Evolutionary conservation across 805 yeast genomes (phyloP), one percentile per base, ranked within the genome.

Genomic region (Candida multigemmis): DNA sequence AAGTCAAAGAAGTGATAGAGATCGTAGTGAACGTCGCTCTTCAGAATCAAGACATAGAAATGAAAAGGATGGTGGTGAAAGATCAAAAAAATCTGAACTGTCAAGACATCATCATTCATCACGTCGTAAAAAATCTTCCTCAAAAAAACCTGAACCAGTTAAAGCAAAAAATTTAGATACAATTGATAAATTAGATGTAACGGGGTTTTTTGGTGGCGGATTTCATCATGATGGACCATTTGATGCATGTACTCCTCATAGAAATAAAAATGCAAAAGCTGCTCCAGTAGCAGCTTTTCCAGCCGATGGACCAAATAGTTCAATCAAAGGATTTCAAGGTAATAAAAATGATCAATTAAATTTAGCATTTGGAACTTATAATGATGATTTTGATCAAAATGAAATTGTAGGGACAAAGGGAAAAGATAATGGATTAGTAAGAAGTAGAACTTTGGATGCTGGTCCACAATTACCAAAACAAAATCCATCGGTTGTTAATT

Each of bases 171-270:
- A 86, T 40, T 77, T 87, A 30, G 98, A 89, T 46, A 84, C 93
- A 4, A 91, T 91, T 41, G 98, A 91, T 59, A 83, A 83, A 54
- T 66, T 91, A 44, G 98, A 91, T 53, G 98, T 89, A 24, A 87
- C 96, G 8, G 96, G 95, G 1, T 68, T 87, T 35, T 87, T 83
- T 49, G 96, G 96, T 14, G 77, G 83, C 25, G 84, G 93, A 2
- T 91, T 91, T 68, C 98, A 91, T 54, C 97, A 91, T 53, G 98
- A 91, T 57, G 98, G 98, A 8, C 98, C 98, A 10, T 91, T 91
- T 50, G 98, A 91, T 51, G 98, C 98, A 1, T 89, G 97, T 53
- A 82, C 93, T 3, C 97, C 98, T 6, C 95, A 84, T 53, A 76
- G 97, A 51, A 91, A 91, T 56, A 82, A 80, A 56, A 65, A 72